Evolutionary conservation across 23 red algal species (phyloP).

Genomic region (Gracilaria caudata): DNA sequence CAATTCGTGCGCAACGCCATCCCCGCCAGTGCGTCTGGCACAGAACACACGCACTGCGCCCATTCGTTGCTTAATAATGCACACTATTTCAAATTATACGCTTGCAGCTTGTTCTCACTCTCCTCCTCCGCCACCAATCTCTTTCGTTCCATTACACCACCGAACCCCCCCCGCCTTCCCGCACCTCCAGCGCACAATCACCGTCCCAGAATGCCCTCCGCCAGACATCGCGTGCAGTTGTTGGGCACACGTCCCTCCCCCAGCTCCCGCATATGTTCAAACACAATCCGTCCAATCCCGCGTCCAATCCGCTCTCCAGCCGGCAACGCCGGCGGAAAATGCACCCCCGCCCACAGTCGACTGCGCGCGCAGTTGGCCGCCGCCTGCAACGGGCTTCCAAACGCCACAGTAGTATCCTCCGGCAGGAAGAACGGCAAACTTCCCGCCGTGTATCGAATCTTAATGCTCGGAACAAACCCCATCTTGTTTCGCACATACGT

Average conservation of each 20-base stretch:
- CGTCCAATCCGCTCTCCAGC: conserved; percentile 46
- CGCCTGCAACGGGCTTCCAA: conserved; percentile 14
- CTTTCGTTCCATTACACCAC: too few relatives aligned
- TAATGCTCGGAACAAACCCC: conserved; percentile 40
- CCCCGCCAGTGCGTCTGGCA: background rate
- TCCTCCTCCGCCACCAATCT: background rate
- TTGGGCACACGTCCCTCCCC: conserved; percentile 23
- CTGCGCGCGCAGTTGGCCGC: conserved; percentile 48
- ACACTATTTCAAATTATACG: background rate
- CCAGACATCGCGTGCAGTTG: conserved; percentile 16
- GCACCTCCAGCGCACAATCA: background rate
- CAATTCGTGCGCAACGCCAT: background rate
- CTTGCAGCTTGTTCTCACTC: conserved; percentile 10
- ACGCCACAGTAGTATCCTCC: conserved; percentile 27
- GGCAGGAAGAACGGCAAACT: conserved; percentile 36
- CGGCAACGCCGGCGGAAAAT: conserved; percentile 40
- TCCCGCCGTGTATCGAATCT: conserved; percentile 9
- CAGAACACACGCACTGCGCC: conserved; percentile 1
- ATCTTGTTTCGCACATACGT: conserved; percentile 9
- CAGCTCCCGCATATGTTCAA: conserved; percentile 35
- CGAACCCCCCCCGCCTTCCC: background rate
- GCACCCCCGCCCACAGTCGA: conserved; percentile 57
- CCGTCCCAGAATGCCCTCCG: conserved; percentile 1
- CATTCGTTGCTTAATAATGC: background rate
- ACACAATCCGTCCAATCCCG: conserved; percentile 38